Base-by-base conservation (phyloP, 805 yeast species). In the Hanseniaspora singularis region DNA sequence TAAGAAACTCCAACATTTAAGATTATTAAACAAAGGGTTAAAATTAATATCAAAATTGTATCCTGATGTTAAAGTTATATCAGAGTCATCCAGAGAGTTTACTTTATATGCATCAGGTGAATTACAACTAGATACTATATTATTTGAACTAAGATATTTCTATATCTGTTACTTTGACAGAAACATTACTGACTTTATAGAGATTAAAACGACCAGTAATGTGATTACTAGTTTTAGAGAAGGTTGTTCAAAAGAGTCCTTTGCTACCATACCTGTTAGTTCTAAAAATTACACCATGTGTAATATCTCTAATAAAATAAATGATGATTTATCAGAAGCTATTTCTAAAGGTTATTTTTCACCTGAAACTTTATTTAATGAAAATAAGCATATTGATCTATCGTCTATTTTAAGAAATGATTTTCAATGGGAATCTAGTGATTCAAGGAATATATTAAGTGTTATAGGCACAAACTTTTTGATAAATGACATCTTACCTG, bases 51-150 rank as follows among this genome's bases (percentile, higher is more conserved):
- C 72, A 54, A 74, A 72, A 53, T 66, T 79, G 0, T 88, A 84
- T 57, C 71, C 81, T 9, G 80, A 87, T 3, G 68, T 77, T 31
- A 70, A 70, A 18, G 66, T 83, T n/a, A 76, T 72, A 52, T 85
- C 81, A 1, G 95, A 86, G 58, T 94, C 84, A 53, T 81, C 88
- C 43, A 96, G 96, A 2, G 96, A 87, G 55, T 85, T 81, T 58
- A 77, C 78, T 1, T 59, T 92, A 0, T 56, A 78, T 23, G 96
- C 92, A 0, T 74, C 85, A 9, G 98, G 98, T 6, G 97, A 92
- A 57, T 55, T 89, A 15, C 85, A 84, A 57, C 60, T 92, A 62
- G 97, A 92, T 60, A 83, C 92, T 54, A 64, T 82, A 20, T 62
- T 92, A 33, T 82, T 79, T 59, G 96, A 86, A 56, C 62, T 92